Conservation (phyloP, 495 filamentous ascomycete species). For the Xylaria intraflava region DNA sequence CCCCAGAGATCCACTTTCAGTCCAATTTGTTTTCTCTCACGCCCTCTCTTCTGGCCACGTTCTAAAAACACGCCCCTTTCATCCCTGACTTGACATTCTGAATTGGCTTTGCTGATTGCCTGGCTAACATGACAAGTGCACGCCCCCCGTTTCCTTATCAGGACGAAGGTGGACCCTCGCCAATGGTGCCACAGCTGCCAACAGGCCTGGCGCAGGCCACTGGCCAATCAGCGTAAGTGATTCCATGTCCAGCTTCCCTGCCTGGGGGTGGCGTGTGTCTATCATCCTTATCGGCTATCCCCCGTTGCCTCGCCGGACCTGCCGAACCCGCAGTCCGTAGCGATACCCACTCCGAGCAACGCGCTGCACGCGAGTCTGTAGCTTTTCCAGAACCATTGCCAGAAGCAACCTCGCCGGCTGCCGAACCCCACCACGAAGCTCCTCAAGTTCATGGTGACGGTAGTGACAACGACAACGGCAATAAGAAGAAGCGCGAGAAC, state of each 20-base stretch:
- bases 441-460: neutral
- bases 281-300: too few species aligned
- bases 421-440: neutral
- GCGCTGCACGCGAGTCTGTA: slow-evolving; percentile 12
- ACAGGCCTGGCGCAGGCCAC: neutral
- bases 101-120: neutral
- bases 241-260: slow-evolving; percentile 4
- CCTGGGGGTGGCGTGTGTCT: too few species aligned
- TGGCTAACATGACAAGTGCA: neutral
- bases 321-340: slow-evolving; percentile 4
- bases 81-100: neutral
- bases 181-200: neutral
- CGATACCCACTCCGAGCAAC: slow-evolving; percentile 3
- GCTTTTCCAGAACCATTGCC: slow-evolving; percentile 6
- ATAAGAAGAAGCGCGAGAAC: too few species aligned
- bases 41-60: too few species aligned
- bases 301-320: neutral
- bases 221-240: slow-evolving; percentile 8
- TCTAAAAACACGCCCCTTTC: too few species aligned
- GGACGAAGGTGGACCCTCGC: neutral
- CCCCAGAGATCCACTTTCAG: too few species aligned
- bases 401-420: slow-evolving; percentile 1
- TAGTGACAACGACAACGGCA: neutral
- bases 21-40: too few species aligned
- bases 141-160: neutral